Base-by-base conservation (phyloP, 129 eudicot species). In the Heracleum sosnowskyi region DNA sequence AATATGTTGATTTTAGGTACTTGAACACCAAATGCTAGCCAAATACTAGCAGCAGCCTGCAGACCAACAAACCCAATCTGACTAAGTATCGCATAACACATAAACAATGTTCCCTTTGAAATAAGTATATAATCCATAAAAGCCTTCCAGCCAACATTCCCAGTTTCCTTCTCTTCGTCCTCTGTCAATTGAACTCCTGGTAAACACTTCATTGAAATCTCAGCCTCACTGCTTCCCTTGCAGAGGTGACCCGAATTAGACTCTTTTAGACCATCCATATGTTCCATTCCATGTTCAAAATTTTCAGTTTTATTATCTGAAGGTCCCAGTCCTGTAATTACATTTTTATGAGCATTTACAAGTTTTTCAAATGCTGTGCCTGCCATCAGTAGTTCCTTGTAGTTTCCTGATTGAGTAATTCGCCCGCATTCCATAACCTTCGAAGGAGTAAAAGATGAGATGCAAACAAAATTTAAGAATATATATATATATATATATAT, bases 401-500 rank as follows among this genome's bases (percentile, higher is more conserved):
- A 90, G 80, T 76, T 89, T 86, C 96, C 96, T 55, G 94, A 84
- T 83, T 93, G 95, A 69, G 83, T 84, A 29, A 93, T 45, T 69
- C 85, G 77, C 28, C 98, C 98, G 35, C 79, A 62, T 83, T 91
- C 79, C 86, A 93, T 88, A 57, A 93, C 97, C 98, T 91, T 77
- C 8, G 66, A 78, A 63, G 34, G 49, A n/a, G 49, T 17, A 34
- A 57, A 33, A 7, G 0, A 35, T 22, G 5, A 36, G 28, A 37
- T 37, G 68, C 33, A 7, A 70, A 70, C 46, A 13, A 13, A 33
- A 16, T 24, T 17, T 17, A 9, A 2, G 29, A 36, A n/a, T n/a
- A n/a, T n/a, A n/a, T n/a, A n/a, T n/a, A n/a, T n/a, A n/a, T n/a
- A n/a, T n/a, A n/a, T n/a, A n/a, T n/a, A n/a, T n/a, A 70, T 34